Conservation (phyloP, 2,329 filamentous ascomycete genomes). For the Fusarium duplospermum region DNA sequence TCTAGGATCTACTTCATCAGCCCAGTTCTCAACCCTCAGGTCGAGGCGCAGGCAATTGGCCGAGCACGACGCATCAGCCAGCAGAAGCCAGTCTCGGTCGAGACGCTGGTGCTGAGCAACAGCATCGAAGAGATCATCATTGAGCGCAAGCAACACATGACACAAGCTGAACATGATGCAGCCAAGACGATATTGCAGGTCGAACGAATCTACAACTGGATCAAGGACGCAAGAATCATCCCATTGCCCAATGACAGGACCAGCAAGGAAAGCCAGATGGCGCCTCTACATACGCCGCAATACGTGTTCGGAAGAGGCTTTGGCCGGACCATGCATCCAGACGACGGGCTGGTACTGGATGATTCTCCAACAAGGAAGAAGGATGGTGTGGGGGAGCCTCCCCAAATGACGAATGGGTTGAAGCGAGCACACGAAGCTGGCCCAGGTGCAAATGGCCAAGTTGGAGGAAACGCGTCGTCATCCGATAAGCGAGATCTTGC, state of each 20-base stretch:
- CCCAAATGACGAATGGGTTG: conserved; percentile 21
- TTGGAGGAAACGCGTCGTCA: conserved; percentile 18
- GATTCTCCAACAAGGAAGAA: conserved; percentile 33
- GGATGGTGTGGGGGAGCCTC: conserved; percentile 6
- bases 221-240: conserved; percentile 63
- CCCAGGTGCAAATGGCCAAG: conserved; percentile 17
- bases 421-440: conserved; percentile 42
- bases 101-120: conserved; percentile 83
- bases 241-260: conserved; percentile 42
- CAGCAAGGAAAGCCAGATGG: conserved; percentile 61
- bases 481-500: conserved; percentile 24
- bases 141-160: conserved; percentile 79
- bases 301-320: conserved; percentile 64
- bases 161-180: conserved; percentile 69
- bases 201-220: conserved; percentile 68
- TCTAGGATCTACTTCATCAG: conserved; percentile 91
- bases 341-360: conserved; percentile 57
- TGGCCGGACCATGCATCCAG: conserved; percentile 54
- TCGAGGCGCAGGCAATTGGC: conserved; percentile 92
- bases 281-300: conserved; percentile 57
- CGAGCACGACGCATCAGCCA: conserved; percentile 91
- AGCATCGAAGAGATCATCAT: conserved; percentile 90
- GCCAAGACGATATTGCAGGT: conserved; percentile 70
- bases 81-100: conserved; percentile 80
- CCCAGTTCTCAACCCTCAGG: conserved; percentile 84